Base-by-base conservation (phyloP, 1,284 basidiomycete species). In the Ceratobasidium sp. region DNA sequence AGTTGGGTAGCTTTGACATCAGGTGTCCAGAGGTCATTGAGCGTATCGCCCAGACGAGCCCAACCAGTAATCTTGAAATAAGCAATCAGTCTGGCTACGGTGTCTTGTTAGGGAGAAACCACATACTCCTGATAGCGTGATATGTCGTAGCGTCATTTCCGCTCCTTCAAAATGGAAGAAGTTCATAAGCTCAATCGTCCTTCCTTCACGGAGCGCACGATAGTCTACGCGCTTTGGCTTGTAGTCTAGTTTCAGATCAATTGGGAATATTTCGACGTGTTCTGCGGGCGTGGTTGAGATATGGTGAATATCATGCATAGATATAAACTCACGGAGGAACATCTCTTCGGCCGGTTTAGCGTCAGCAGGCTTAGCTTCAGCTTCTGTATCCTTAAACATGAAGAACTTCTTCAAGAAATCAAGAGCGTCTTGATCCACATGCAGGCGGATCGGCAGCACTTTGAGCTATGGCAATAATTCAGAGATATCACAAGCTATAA, bases 161-260 rank as follows among this genome's bases (percentile, higher is more conserved):
- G 97, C 94, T 0, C 96, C 97, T 82, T 99, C 97, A 82, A 99
- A 99, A 85, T 99, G 97, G 92, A 99, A 99, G 84, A 99, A 99
- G 84, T 99, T 99, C 97, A 99, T 99, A 77, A 99, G 86, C 84
- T 99, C 98, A 79, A 98, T 97, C 0, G 96, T 96, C 83, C 90
- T 91, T 15, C 98, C 98, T 81, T 97, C 93, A 20, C 93, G 90
- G 67, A 99, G 87, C n/a, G 96, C 97, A 78, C 91, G 87, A 84
- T 98, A 98, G 84, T 99, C 96, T 33, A 99, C 96, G 4, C 97
- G 91, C 79, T 98, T 95, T 64, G 98, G 97, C 85, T 99, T 99
- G 85, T 99, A 99, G 84, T 99, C 97, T 10, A 99, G 88, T 86
- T 98, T 99, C 81, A 99, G 87, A 82, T 94, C 92, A 28, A 95